Evolutionary conservation across 2,329 filamentous ascomycete genomes (phyloP).

Genomic region (Fusarium dlaminii): DNA sequence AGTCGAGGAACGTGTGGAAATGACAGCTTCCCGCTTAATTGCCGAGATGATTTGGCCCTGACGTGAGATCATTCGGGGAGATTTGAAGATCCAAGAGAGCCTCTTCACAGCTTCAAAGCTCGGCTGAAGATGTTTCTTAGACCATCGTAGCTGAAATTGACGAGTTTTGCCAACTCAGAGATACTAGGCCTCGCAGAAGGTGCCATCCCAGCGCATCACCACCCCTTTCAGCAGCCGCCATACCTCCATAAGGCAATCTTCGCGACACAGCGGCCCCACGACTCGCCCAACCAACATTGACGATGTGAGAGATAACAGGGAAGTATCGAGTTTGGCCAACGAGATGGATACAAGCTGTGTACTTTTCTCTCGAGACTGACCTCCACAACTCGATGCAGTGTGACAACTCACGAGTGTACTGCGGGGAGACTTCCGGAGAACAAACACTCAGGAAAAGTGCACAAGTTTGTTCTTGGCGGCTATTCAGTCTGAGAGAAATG

Average conservation of each 20-base stretch:
- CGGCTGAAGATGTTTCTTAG: neutral
- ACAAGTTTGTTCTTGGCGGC: neutral
- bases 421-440: conserved; percentile 27
- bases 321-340: neutral
- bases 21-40: neutral
- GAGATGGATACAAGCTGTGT: conserved; percentile 2
- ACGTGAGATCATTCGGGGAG: neutral
- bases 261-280: conserved; percentile 27
- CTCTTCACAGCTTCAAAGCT: neutral
- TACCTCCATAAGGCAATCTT: conserved; percentile 12
- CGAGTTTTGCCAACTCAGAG: neutral
- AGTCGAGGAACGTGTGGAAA: neutral
- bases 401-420: conserved; percentile 14
- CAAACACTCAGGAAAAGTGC: neutral
- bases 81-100: neutral
- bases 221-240: conserved; percentile 24
- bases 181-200: neutral
- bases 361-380: conserved; percentile 4
- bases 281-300: neutral
- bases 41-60: neutral
- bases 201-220: conserved; percentile 3
- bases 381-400: conserved; percentile 17
- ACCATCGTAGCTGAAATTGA: neutral
- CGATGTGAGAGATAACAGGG: neutral
- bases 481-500: neutral